A percentile compares a stretch with the other conserved stretches of the same genome.
phyloP scores from a whole-genome alignment of 2,329 filamentous ascomycete species.

The Diaporthe sp. region DNA sequence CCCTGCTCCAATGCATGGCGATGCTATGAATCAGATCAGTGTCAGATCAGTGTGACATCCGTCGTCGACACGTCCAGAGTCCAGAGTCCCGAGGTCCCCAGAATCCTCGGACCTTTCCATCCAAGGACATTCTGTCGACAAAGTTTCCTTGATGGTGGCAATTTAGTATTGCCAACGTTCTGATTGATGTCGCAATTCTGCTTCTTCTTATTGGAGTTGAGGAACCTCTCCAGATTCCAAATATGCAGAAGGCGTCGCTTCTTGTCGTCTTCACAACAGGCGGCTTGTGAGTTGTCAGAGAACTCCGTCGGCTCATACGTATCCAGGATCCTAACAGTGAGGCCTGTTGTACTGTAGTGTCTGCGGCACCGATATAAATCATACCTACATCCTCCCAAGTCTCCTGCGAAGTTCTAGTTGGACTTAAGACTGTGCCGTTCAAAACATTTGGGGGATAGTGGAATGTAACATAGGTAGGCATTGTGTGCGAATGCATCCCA shows the following conservation, averaged over 20 bases:
- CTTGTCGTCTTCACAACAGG: background rate
- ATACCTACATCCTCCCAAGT: background rate
- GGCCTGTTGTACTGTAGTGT: background rate
- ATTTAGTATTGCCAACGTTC: background rate
- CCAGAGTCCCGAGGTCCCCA: too few species aligned
- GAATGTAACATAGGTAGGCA: background rate
- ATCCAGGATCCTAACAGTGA: background rate
- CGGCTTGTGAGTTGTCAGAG: background rate
- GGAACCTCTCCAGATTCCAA: background rate
- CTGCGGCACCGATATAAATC: background rate
- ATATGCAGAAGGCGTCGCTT: background rate
- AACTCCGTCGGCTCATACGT: background rate
- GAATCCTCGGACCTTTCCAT: background rate
- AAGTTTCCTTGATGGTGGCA: background rate
- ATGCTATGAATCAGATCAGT: too few species aligned
- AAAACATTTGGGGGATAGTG: background rate
- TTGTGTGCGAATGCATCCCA: background rate
- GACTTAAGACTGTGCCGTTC: background rate
- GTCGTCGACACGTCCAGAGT: too few species aligned
- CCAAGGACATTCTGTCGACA: background rate
- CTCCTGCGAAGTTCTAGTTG: background rate
- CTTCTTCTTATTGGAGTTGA: background rate
- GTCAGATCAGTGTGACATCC: too few species aligned
- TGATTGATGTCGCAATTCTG: background rate
- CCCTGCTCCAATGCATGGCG: too few species aligned